Evolutionary conservation across 805 yeast species (phyloP), one percentile per base, ranked within the genome.

Genomic region (Saccharomyces jurei): DNA sequence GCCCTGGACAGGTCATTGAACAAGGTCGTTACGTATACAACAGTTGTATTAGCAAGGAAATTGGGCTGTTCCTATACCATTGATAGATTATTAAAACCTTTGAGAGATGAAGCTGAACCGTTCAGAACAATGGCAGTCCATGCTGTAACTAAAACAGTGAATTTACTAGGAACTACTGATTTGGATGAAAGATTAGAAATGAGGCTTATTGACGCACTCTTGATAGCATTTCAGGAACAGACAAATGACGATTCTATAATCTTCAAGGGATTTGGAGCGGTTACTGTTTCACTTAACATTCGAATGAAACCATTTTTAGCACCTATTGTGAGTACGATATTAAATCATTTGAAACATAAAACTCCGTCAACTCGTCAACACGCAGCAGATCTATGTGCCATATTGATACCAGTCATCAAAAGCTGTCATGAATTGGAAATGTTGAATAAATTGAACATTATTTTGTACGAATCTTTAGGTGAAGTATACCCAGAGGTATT

Each of bases 401-500:
- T 79, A 25, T 71, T 89, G 25, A 85, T 91, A 0, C 83, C 86
- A 0, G 84, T 81, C 1, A 75, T 92, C 49, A 80, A 80, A 59
- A 65, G 73, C 11, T 87, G 96, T 66, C 80, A 77, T 8, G 86
- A 87, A 63, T 79, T 77, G 36, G 83, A 78, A 11, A 70, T 87
- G 52, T 65, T 92, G 57, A 77, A 77, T 54, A 86, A 86, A 61
- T 72, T 92, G 52, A 83, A 90, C 4, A 78, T 87, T 25, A 84
- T 91, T 14, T 73, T 94, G 32, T 89, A 86, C 67, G 99, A 94
- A 68, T 86, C 94, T 13, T 75, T 94, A 9, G 99, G 99, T 21
- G 99, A 94, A 66, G 92, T 86, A 5, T 89, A 83, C 60, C 99
- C 99, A 0, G 96, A 90, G 52, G 97, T 90, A 2, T 74, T 94